phyloP scores from a whole-genome alignment of 2,329 filamentous ascomycete genomes.

The Colletotrichum sp. region DNA sequence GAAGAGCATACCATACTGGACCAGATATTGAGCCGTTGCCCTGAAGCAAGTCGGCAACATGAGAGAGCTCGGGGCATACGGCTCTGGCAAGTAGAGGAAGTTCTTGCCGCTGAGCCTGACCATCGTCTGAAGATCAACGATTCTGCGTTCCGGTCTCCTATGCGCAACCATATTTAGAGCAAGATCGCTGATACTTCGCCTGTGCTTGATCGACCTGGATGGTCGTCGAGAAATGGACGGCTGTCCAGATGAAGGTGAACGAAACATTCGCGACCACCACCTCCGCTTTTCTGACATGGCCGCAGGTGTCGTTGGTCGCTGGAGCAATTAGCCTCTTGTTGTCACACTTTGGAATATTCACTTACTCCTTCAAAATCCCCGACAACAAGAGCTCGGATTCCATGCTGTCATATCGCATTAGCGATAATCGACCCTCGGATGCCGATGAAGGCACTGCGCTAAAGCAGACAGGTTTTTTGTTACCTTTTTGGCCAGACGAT shows the following conservation, averaged over 20 bases:
- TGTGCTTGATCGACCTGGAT: conserved; percentile 38
- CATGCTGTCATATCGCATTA: conserved; percentile 46
- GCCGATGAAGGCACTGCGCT: neutral
- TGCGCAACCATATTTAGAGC: conserved; percentile 49
- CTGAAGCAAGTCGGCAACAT: conserved; percentile 69
- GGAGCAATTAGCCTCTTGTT: neutral
- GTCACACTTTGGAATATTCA: neutral
- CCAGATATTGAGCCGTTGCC: conserved; percentile 68
- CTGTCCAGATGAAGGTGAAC: conserved; percentile 21
- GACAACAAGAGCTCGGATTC: conserved; percentile 47
- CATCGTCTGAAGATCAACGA: conserved; percentile 60
- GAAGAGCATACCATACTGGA: conserved; percentile 58
- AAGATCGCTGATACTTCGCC: conserved; percentile 61
- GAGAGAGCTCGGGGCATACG: conserved; percentile 62
- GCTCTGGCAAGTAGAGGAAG: conserved; percentile 62
- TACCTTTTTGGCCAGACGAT: conserved; percentile 64
- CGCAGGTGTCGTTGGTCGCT: neutral
- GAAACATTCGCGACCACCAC: conserved; percentile 44
- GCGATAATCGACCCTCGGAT: neutral
- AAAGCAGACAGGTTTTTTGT: neutral
- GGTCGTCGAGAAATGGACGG: neutral
- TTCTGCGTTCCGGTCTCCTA: conserved; percentile 49
- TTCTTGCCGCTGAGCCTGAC: conserved; percentile 68
- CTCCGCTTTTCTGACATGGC: conserved; percentile 32
- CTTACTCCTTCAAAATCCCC: conserved; percentile 34